A percentile compares a stretch with the other conserved stretches of the same genome.
Conservation (phyloP, 106 monocot genomes). For the Dactylorhiza incarnata region DNA sequence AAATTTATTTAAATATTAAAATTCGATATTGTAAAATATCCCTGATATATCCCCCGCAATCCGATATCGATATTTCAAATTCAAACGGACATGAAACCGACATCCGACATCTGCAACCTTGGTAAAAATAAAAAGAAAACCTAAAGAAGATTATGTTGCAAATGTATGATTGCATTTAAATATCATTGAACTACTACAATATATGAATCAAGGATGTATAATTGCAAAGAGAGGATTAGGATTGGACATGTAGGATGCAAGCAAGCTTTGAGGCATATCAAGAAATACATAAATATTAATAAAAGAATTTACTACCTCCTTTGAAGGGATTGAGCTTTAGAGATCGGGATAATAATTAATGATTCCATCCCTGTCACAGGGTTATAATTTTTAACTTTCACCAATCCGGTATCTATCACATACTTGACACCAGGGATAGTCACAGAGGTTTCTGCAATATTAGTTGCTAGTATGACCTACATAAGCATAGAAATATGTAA, state of each 20-base stretch:
- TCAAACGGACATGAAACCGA: background rate
- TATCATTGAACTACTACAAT: background rate
- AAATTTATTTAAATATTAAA: too few relatives aligned
- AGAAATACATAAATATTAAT: background rate
- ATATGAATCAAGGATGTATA: background rate
- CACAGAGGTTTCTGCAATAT: constrained; percentile 97
- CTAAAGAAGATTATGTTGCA: background rate
- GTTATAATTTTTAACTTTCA: constrained; percentile 84
- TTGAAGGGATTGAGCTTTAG: constrained; percentile 96
- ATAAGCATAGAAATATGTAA: background rate
- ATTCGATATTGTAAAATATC: too few relatives aligned
- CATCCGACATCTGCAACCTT: background rate
- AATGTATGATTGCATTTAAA: background rate
- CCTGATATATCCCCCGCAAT: too few relatives aligned
- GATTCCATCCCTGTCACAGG: constrained; percentile 86
- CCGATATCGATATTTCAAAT: too few relatives aligned
- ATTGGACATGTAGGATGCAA: background rate
- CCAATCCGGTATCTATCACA: constrained; percentile 93
- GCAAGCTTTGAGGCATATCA: background rate
- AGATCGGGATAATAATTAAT: constrained; percentile 67
- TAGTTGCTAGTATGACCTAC: constrained; percentile 90
- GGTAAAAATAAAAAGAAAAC: background rate
- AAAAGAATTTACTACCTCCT: constrained; percentile 48
- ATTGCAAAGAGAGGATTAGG: background rate
- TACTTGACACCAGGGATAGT: constrained; percentile 97